Base-by-base conservation (phyloP, 371 early-diverging fungal genomes). In the Mucor velutinosus region DNA sequence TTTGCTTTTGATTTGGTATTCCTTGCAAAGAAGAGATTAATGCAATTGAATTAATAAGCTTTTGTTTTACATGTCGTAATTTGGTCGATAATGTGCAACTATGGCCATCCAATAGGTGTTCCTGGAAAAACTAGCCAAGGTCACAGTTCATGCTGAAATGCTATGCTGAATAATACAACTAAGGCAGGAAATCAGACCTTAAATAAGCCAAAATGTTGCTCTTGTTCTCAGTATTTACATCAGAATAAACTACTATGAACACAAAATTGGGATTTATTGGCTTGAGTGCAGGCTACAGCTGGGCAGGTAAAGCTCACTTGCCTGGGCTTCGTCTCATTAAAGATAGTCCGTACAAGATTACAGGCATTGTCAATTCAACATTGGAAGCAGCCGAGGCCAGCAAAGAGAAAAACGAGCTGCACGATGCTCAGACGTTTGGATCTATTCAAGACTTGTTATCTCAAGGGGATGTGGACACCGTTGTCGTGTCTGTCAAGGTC, bases 401-500 rank as follows among this genome's bases (percentile, higher is more conserved):
- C 11, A 53, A 53, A 25, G 12, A 53, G 23, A 29, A 53, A 7
- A 23, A 53, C 29, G 4, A 17, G 1, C 29, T 53, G 4, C 11
- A 53, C 4, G 55, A 53, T 12, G 27, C 55, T 0, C 27, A 53
- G 10, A 23, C 23, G 5, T 53, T 53, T 29, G 29, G 11, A 29
- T 62, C 62, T 32, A 47, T 62, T 19, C 5, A 62, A 29, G 62
- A 62, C 1, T 7, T 62, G 32, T 23, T 30, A 17, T 23, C n/a
- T 21, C 19, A 30, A 7, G 61, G 43, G 6, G 7, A 58, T 30
- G 49, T 30, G 5, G 49, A 62, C 15, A 47, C 62, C 2, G 10
- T 62, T 12, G 62, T 62, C 4, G 35, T 62, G 7, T n/a, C 62
- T 33, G 35, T 62, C 35, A 45, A 33, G n/a, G 62, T 62, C 1